Conservation (phyloP, 495 filamentous ascomycete genomes). For the Penicillium verhagenii region DNA sequence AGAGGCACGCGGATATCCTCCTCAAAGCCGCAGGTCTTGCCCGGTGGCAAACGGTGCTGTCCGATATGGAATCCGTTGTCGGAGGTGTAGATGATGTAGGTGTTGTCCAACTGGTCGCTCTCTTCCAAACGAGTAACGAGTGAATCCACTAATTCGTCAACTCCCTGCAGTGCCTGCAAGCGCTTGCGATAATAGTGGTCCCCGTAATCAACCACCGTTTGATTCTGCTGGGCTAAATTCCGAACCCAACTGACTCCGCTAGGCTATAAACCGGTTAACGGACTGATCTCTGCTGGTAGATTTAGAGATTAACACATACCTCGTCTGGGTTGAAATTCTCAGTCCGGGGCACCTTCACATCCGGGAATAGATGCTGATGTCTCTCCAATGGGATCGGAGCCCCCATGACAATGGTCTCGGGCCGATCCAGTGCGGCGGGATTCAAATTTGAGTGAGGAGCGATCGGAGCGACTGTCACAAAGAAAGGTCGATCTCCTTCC, state of each 20-base stretch:
- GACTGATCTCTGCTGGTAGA: not conserved
- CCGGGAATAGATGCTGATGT: constrained; percentile 38
- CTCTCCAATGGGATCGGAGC: constrained; percentile 50
- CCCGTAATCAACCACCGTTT: constrained; percentile 59
- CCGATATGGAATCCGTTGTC: constrained; percentile 78
- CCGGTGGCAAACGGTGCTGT: constrained; percentile 69
- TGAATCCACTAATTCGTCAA: constrained; percentile 67
- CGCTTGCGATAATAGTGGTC: constrained; percentile 68
- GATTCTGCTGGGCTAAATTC: constrained; percentile 48
- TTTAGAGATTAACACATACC: constrained; percentile 28
- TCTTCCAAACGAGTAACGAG: constrained; percentile 53
- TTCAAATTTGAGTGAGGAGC: constrained; percentile 65
- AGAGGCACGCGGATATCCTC: constrained; percentile 74
- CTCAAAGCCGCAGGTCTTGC: constrained; percentile 70
- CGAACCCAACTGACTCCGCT: constrained; percentile 64
- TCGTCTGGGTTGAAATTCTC: constrained; percentile 46
- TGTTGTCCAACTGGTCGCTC: constrained; percentile 58
- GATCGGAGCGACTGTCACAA: constrained; percentile 63
- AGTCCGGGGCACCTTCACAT: constrained; percentile 38
- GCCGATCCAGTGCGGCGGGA: constrained; percentile 13
- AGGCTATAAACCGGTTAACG: constrained; percentile 54
- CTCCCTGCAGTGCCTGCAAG: constrained; percentile 61
- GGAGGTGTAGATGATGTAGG: constrained; percentile 69
- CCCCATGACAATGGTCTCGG: constrained; percentile 31
- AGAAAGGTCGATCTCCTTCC: constrained; percentile 57